A percentile compares a stretch with the other conserved stretches of the same genome.
These are phyloP conservation scores for Myochromella boudieri DNA, from an alignment of 768 basidiomycete genomes.

Conservation along the genomic window DNA sequence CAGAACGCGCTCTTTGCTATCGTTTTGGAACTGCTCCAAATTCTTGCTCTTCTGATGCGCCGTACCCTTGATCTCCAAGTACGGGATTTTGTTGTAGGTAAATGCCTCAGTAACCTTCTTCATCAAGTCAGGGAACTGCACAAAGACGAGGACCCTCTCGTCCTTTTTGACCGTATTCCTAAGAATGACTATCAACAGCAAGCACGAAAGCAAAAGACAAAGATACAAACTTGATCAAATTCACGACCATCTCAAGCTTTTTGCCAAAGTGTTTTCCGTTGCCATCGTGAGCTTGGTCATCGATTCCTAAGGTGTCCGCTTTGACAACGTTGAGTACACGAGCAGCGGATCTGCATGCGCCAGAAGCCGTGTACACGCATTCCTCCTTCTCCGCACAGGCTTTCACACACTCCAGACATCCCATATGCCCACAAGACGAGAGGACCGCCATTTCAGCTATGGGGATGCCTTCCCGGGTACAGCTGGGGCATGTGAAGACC, in stretches of 20 bases:
- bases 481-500: constrained; percentile 61
- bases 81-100: constrained; percentile 65
- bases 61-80: constrained; percentile 79
- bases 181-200: constrained; percentile 8
- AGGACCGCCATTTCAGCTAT: constrained; percentile 77
- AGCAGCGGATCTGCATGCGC: constrained; percentile 77
- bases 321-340: constrained; percentile 81
- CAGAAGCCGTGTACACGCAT: constrained; percentile 72
- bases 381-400: constrained; percentile 74
- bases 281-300: constrained; percentile 73
- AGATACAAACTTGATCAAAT: constrained; percentile 66
- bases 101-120: constrained; percentile 88
- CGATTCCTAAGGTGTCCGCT: constrained; percentile 75
- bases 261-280: constrained; percentile 76
- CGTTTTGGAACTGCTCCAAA: constrained; percentile 83
- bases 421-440: constrained; percentile 91
- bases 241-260: constrained; percentile 77
- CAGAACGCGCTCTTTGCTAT: constrained; percentile 74
- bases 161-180: constrained; percentile 69
- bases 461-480: constrained; percentile 53
- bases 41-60: constrained; percentile 78
- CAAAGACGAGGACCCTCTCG: constrained; percentile 88
- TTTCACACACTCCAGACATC: constrained; percentile 74
- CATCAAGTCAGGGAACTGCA: constrained; percentile 95
- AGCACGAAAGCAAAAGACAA: not conserved